Percentiles rank a stretch among this genome's conserved stretches.
phyloP scores from a whole-genome alignment of 2,329 filamentous ascomycete species.

The Sclerotinia sclerotiorum region DNA sequence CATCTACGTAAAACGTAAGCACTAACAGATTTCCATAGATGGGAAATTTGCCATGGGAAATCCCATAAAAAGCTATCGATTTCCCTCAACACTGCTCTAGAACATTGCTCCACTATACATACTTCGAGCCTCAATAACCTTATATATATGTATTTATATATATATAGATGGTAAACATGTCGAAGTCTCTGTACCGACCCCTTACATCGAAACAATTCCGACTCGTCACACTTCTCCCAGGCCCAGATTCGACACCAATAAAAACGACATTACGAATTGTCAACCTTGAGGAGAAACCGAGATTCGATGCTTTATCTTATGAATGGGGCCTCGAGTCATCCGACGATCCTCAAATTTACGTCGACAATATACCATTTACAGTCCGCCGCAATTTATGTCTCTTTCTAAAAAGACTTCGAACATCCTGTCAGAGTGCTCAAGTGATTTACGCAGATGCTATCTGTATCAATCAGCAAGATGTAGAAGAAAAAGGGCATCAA shows the following conservation, averaged over 20 bases:
- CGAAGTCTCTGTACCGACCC: neutral
- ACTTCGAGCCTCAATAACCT: neutral
- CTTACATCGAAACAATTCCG: constrained; percentile 16
- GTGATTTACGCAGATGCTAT: constrained; percentile 23
- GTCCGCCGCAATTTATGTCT: neutral
- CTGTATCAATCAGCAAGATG: constrained; percentile 25
- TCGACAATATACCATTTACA: constrained; percentile 1
- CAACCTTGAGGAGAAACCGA: constrained; percentile 11
- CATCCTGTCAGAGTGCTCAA: neutral
- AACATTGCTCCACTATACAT: neutral
- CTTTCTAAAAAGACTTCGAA: constrained; percentile 14
- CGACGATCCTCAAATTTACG: constrained; percentile 2
- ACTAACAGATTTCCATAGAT: neutral
- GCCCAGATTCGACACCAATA: constrained; percentile 11
- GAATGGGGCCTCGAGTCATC: constrained; percentile 8
- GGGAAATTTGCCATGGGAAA: neutral
- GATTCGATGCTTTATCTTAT: constrained; percentile 18
- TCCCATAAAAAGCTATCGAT: neutral
- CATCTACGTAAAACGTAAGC: neutral
- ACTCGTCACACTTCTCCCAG: constrained; percentile 18
- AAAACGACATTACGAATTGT: constrained; percentile 16
- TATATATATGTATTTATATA: neutral
- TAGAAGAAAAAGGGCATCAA: constrained; percentile 22
- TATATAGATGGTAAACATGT: constrained; percentile 6
- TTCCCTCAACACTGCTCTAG: neutral